Evolutionary conservation across 2,329 filamentous ascomycete species (phyloP).

Genomic region (Talaromyces islandicus): DNA sequence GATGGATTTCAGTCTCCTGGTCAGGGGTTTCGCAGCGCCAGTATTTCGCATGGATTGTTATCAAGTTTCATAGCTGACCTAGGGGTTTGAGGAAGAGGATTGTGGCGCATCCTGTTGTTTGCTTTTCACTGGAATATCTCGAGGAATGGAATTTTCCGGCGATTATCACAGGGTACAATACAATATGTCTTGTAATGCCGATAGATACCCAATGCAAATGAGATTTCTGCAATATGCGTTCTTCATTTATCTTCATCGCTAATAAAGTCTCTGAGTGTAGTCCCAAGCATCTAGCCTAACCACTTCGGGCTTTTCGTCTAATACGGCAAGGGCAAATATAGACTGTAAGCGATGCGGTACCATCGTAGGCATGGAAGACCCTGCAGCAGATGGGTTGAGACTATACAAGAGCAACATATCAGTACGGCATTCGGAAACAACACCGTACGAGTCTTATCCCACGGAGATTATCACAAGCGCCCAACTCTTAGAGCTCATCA

Average conservation of each 20-base stretch:
- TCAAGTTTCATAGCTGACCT: background rate
- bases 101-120: constrained; percentile 1
- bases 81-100: background rate
- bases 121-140: constrained; percentile 3
- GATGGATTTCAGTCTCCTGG: constrained; percentile 8
- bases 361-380: constrained; percentile 34
- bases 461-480: constrained; percentile 44
- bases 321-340: constrained; percentile 13
- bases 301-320: background rate
- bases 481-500: constrained; percentile 50
- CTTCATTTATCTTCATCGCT: background rate
- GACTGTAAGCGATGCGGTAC: constrained; percentile 25
- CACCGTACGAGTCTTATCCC: constrained; percentile 25
- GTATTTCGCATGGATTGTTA: background rate
- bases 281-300: background rate
- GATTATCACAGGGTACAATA: constrained; percentile 10
- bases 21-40: background rate
- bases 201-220: background rate
- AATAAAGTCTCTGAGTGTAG: background rate
- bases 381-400: constrained; percentile 39
- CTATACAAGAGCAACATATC: constrained; percentile 46
- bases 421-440: constrained; percentile 15
- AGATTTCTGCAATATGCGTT: background rate
- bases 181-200: background rate
- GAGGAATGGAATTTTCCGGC: constrained; percentile 3